phyloP scores from a whole-genome alignment of 164 flowering plant species.

The Stephania japonica region DNA sequence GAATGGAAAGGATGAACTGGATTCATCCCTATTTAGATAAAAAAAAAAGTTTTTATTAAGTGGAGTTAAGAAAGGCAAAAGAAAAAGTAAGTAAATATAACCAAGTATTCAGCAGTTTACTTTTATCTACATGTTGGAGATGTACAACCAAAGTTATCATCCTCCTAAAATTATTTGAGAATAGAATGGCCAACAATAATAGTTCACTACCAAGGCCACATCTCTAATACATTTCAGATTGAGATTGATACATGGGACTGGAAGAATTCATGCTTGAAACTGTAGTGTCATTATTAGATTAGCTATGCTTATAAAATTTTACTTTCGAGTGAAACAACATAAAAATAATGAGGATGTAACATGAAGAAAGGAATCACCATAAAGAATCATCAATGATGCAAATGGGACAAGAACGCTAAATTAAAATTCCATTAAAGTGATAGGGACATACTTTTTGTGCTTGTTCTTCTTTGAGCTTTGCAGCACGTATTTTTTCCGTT shows the following conservation, averaged over 20 bases:
- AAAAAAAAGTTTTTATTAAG: background rate
- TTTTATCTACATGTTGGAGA: background rate
- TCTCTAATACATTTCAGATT: background rate
- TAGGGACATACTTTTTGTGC: constrained; percentile 61
- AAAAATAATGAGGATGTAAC: no score
- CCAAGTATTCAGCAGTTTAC: background rate
- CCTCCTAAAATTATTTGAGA: background rate
- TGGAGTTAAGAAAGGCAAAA: background rate
- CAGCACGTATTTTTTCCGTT: constrained; percentile 69
- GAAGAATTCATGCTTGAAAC: background rate
- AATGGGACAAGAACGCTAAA: background rate
- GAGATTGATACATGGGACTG: background rate
- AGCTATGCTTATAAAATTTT: background rate
- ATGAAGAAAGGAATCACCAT: background rate
- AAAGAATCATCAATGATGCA: background rate
- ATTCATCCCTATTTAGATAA: background rate
- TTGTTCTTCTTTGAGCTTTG: constrained; percentile 83
- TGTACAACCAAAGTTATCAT: background rate
- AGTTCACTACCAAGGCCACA: background rate
- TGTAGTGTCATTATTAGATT: background rate
- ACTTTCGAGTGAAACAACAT: background rate
- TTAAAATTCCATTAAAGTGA: background rate
- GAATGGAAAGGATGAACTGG: background rate
- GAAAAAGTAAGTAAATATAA: no score
- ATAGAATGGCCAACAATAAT: background rate